Conservation (phyloP, 2,329 filamentous ascomycete genomes). For the Periconia macrospinosa region DNA sequence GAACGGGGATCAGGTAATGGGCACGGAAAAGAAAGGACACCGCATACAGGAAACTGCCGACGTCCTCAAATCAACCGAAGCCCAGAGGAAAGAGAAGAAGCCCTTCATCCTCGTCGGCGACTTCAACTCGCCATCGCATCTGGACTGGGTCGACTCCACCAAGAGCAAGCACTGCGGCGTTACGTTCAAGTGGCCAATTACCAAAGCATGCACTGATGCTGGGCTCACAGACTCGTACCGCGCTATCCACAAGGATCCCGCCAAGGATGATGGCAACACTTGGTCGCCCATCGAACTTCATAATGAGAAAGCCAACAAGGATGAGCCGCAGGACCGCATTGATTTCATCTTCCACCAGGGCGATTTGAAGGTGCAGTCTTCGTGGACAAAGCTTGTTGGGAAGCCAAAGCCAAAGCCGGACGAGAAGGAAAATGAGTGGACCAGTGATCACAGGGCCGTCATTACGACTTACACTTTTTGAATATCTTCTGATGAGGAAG, state of each 20-base stretch:
- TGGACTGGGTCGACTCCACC: constrained; percentile 5
- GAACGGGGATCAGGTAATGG: not conserved
- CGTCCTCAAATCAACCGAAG: constrained; percentile 4
- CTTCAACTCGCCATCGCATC: constrained; percentile 12
- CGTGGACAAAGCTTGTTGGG: constrained; percentile 4
- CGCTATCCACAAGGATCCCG: constrained; percentile 1
- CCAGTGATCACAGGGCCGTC: constrained; percentile 9
- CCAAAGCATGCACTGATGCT: constrained; percentile 2
- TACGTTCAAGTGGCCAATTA: constrained; percentile 7
- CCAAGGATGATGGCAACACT: constrained; percentile 1
- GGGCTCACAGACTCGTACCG: constrained; percentile 9
- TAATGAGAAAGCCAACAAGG: constrained; percentile 4
- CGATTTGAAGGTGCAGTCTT: constrained; percentile 6
- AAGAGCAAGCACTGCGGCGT: constrained; percentile 3
- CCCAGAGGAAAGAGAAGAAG: constrained; percentile 4
- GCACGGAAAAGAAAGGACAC: constrained; percentile 1
- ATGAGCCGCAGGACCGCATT: constrained; percentile 10
- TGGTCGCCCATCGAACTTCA: constrained; percentile 7
- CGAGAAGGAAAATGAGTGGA: constrained; percentile 11
- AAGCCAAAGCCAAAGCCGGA: not conserved
- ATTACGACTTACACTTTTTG: constrained; percentile 4
- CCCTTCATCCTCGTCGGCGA: constrained; percentile 11
- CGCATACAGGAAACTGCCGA: constrained; percentile 3
- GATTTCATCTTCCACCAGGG: constrained; percentile 8
- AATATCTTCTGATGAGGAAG: too few relatives aligned